A percentile compares a stretch with the other conserved stretches of the same genome.
Evolutionary conservation across 2,329 filamentous ascomycete genomes (phyloP).

Genomic region (Aspergillus pseudoviridinutans): DNA sequence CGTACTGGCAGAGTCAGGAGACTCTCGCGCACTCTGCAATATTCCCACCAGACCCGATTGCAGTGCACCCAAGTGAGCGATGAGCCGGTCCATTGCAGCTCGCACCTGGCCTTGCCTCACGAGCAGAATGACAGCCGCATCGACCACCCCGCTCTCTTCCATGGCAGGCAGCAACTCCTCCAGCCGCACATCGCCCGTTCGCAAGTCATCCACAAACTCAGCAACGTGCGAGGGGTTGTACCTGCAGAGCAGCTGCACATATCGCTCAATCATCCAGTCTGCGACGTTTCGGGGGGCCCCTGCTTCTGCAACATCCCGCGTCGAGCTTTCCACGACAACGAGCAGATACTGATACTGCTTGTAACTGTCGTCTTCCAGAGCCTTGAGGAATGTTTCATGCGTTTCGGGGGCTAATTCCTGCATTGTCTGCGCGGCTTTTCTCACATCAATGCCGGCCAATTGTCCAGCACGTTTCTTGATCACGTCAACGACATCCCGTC

Average conservation of each 20-base stretch:
- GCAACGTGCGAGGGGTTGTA: constrained; percentile 80
- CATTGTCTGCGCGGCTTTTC: constrained; percentile 62
- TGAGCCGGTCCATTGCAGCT: constrained; percentile 78
- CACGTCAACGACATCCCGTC: constrained; percentile 65
- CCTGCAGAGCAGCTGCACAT: constrained; percentile 85
- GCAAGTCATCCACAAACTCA: constrained; percentile 73
- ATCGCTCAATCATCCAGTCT: constrained; percentile 69
- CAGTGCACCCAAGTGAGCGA: constrained; percentile 74
- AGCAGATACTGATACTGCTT: constrained; percentile 73
- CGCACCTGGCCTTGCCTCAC: constrained; percentile 79
- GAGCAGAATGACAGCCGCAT: constrained; percentile 88
- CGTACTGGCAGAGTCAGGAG: constrained; percentile 54
- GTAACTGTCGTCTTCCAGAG: constrained; percentile 57
- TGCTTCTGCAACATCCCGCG: constrained; percentile 32
- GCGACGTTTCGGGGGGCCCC: constrained; percentile 35
- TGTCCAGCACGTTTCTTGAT: constrained; percentile 63
- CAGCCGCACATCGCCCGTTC: constrained; percentile 72
- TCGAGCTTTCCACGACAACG: constrained; percentile 66
- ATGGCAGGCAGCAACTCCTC: constrained; percentile 79
- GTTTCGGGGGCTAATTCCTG: constrained; percentile 59
- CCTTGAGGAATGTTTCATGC: constrained; percentile 62
- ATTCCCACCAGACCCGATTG: constrained; percentile 74
- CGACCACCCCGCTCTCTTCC: constrained; percentile 83
- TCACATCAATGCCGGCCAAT: constrained; percentile 64
- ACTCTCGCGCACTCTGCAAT: constrained; percentile 57